These are phyloP conservation scores for Kluyveromyces aestuarii DNA, from an alignment of 805 yeast genomes.

Conservation along the genomic window DNA sequence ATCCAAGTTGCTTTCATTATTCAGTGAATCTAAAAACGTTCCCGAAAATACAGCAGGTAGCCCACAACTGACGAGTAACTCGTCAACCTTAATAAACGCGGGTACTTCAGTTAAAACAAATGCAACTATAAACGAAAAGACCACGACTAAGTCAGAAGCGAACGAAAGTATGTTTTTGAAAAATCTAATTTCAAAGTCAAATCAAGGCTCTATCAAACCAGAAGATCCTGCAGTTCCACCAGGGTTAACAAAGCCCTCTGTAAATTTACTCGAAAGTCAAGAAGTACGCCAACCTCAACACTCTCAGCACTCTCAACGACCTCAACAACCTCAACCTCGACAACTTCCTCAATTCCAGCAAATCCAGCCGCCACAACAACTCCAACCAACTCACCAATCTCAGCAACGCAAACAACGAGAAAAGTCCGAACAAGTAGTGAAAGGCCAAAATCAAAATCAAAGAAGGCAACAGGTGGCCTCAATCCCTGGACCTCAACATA, in stretches of 20 bases:
- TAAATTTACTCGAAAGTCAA: not conserved
- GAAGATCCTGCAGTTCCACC: not conserved
- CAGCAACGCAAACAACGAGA: conserved; percentile 4
- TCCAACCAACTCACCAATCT: conserved; percentile 5
- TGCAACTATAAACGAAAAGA: not conserved
- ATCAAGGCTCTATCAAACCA: not conserved
- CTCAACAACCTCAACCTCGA: conserved; percentile 11
- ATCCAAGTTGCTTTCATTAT: conserved; percentile 25
- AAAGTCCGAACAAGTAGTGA: not conserved
- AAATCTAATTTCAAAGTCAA: conserved; percentile 2
- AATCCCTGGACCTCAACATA: conserved; percentile 3
- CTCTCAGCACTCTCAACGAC: conserved; percentile 10
- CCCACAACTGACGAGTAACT: not conserved
- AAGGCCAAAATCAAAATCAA: not conserved
- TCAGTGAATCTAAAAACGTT: conserved; percentile 7
- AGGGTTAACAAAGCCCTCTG: not conserved
- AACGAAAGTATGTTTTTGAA: conserved; percentile 3
- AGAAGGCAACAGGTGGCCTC: not conserved
- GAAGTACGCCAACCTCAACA: not conserved
- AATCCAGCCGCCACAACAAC: conserved; percentile 12
- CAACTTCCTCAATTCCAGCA: conserved; percentile 11
- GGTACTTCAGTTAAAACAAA: not conserved
- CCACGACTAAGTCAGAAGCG: not conserved
- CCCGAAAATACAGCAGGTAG: not conserved
- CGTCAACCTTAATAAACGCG: not conserved